Conservation (phyloP, 208 protist genomes). For the Acanthamoeba lenticulata region DNA sequence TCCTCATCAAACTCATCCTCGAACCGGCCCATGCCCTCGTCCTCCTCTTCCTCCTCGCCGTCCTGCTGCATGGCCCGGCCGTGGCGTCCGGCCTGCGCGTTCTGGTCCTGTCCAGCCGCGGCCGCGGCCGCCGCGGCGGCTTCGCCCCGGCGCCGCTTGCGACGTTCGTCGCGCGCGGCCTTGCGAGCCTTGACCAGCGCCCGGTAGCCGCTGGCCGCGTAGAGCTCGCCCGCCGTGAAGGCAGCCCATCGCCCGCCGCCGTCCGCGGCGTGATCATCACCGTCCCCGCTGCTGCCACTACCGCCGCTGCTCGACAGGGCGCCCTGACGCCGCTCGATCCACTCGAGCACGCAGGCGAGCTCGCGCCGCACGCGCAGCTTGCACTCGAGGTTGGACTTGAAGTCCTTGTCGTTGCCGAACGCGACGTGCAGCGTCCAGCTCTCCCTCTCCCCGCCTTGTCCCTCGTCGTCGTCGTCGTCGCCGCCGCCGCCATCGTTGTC, state of each 20-base stretch:
- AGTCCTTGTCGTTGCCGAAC: constrained; percentile 51
- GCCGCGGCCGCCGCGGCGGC: too few species aligned
- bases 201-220: neutral
- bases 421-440: constrained; percentile 33
- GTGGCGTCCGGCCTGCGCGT: neutral
- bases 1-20: neutral
- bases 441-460: neutral
- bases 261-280: too few species aligned
- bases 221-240: neutral
- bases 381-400: constrained; percentile 7
- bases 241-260: neutral
- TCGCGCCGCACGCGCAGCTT: neutral
- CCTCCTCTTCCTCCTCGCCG: neutral
- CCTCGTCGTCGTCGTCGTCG: neutral
- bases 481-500: neutral
- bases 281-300: too few species aligned
- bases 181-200: neutral
- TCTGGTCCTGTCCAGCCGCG: neutral
- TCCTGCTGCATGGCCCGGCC: neutral
- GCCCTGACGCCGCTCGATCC: neutral
- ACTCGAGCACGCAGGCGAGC: constrained; percentile 5
- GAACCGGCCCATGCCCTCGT: neutral
- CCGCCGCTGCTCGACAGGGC: neutral
- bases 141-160: neutral
- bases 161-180: neutral